Evolutionary conservation across 2,329 filamentous ascomycete species (phyloP), one percentile per base, ranked within the genome.

Genomic region (Pseudogymnoascus sp.): DNA sequence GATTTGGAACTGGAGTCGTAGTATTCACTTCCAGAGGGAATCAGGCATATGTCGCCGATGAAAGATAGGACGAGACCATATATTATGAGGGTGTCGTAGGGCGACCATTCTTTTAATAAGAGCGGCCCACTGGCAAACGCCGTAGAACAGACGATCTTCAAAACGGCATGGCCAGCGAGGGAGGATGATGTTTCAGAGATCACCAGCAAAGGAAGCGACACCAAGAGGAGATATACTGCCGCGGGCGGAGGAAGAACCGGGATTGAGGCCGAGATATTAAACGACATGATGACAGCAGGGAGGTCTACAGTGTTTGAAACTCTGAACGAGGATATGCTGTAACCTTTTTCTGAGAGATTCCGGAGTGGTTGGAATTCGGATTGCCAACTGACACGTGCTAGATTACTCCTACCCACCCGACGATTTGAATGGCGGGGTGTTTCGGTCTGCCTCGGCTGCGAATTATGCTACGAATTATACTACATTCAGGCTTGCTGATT

Each of bases 81-180:
- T 19, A 69, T 67, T 29, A 73, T 68, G 29, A 67, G 62, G 19
- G 42, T 59, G 33, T 63, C 62, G 53, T 71, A 71, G 2, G 65
- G 62, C 10, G 67, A 64, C 59, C 66, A 69, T 13, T 70, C 60
- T n/a, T 66, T 64, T 31, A 67, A 59, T 21, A 69, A 63, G 1
- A 72, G 63, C 31, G 71, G 70, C 7, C 65, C 67, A 61, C 66
- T 66, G 33, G 69, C 61, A 59, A 73, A 73, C 19, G 71, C 70
- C 1, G 67, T 59, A 6, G 71, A 72, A 5, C 70, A 73, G 56
- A 72, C 61, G 62, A 70, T 69, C 64, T 73, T 73, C 65, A 72
- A 70, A 16, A 73, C n/a, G 4, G 44, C 64, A 42, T 69, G 70
- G 61, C 71, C 71, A 1, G 63, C 62, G 50, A 69, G 67, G 19